Evolutionary conservation across 768 basidiomycete genomes (phyloP).

Genomic region (Chalciporus sphaerocephalus): DNA sequence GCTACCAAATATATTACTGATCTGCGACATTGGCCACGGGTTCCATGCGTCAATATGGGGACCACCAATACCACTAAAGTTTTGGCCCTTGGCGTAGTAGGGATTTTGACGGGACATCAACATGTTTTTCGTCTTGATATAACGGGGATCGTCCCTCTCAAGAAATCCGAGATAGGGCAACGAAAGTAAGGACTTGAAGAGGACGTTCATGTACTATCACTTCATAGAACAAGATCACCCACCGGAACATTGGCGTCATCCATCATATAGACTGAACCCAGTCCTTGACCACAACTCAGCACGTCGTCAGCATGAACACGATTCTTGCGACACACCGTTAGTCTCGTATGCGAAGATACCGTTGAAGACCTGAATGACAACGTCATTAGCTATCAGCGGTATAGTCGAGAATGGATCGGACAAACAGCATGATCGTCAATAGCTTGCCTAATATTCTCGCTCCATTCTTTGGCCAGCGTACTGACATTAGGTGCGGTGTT

Average conservation of each 20-base stretch:
- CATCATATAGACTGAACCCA: constrained; percentile 73
- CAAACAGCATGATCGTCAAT: constrained; percentile 60
- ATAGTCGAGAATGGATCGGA: not conserved
- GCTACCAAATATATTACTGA: constrained; percentile 69
- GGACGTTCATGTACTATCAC: not conserved
- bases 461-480: constrained; percentile 52
- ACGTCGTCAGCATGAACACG: not conserved
- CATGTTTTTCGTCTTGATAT: constrained; percentile 59
- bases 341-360: constrained; percentile 74
- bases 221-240: constrained; percentile 20
- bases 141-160: constrained; percentile 52
- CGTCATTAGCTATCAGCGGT: not conserved
- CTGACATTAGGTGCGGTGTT: constrained; percentile 49
- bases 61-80: constrained; percentile 66
- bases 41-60: constrained; percentile 71
- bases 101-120: constrained; percentile 64
- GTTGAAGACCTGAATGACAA: constrained; percentile 46
- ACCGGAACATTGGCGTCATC: constrained; percentile 85
- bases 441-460: constrained; percentile 51
- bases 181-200: constrained; percentile 61
- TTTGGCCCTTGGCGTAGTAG: constrained; percentile 60
- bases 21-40: constrained; percentile 83
- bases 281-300: constrained; percentile 36
- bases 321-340: constrained; percentile 44
- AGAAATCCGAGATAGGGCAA: constrained; percentile 78